phyloP scores from a whole-genome alignment of 2,329 filamentous ascomycete species.

The Periconia sp. region DNA sequence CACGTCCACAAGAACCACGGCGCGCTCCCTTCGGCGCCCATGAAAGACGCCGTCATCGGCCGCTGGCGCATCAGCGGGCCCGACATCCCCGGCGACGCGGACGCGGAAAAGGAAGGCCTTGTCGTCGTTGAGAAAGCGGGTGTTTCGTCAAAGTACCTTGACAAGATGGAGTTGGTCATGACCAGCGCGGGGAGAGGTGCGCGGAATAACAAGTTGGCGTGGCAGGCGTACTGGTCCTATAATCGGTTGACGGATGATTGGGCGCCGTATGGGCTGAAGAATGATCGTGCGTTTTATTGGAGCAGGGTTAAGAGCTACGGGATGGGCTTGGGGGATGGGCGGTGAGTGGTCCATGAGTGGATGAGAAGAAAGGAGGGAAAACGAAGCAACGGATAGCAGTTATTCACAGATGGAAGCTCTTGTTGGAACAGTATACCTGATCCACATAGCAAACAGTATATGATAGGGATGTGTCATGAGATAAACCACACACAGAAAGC shows the following conservation, averaged over 20 bases:
- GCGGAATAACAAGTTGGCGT: constrained; percentile 82
- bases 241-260: constrained; percentile 89
- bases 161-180: constrained; percentile 76
- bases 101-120: constrained; percentile 33
- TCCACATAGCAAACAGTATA: too few relatives aligned
- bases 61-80: constrained; percentile 67
- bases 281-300: constrained; percentile 64
- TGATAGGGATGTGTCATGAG: too few relatives aligned
- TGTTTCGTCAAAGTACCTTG: constrained; percentile 75
- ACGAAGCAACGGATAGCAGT: too few relatives aligned
- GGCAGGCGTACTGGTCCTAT: constrained; percentile 90
- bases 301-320: constrained; percentile 63
- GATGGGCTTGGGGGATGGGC: constrained; percentile 24
- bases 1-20: constrained; percentile 56
- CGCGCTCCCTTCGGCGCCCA: constrained; percentile 54
- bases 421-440: too few relatives aligned
- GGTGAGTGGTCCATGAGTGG: neutral
- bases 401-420: too few relatives aligned
- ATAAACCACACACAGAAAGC: too few relatives aligned
- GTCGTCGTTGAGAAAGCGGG: constrained; percentile 87
- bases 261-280: constrained; percentile 73
- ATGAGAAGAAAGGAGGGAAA: too few relatives aligned
- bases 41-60: constrained; percentile 68
- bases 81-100: constrained; percentile 10
- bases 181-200: constrained; percentile 61